These are phyloP conservation scores for Pseudocercospora ulei DNA, from an alignment of 2,329 filamentous ascomycete species.

Conservation along the genomic window DNA sequence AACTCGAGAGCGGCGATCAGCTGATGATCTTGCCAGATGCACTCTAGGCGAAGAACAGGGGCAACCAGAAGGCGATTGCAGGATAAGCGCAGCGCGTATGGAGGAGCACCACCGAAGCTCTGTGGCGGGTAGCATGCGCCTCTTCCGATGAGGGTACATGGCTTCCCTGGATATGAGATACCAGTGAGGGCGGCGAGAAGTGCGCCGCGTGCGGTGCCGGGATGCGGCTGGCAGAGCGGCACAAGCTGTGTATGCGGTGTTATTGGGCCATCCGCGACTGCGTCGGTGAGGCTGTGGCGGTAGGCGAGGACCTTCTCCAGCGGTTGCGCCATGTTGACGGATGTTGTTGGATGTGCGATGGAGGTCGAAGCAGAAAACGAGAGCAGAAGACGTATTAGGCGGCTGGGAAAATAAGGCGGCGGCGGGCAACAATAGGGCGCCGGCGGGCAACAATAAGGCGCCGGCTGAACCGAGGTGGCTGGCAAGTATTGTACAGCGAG, in stretches of 20 bases:
- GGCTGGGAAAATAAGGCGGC: too few relatives aligned
- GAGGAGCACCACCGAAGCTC: background rate
- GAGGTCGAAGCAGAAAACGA: background rate
- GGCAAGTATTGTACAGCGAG: too few relatives aligned
- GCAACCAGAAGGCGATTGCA: slow-evolving; percentile 13
- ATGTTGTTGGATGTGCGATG: background rate
- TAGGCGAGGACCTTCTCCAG: slow-evolving; percentile 10
- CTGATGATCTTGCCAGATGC: slow-evolving; percentile 4
- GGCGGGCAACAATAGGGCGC: too few relatives aligned
- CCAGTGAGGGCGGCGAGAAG: slow-evolving; percentile 9
- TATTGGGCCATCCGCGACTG: slow-evolving; percentile 10
- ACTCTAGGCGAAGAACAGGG: slow-evolving; percentile 13
- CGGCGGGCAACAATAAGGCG: too few relatives aligned
- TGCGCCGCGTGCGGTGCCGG: background rate
- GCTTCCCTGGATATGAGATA: slow-evolving; percentile 9
- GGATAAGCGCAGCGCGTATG: slow-evolving; percentile 2
- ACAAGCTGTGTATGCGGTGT: slow-evolving; percentile 14
- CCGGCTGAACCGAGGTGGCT: too few relatives aligned
- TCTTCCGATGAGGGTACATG: slow-evolving; percentile 5
- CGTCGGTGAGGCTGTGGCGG: slow-evolving; percentile 13
- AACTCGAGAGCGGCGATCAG: slow-evolving; percentile 5
- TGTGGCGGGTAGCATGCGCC: slow-evolving; percentile 1
- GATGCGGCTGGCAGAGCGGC: slow-evolving; percentile 11
- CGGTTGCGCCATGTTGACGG: slow-evolving; percentile 11
- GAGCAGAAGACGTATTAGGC: background rate